A percentile compares a stretch with the other conserved stretches of the same genome.
Conservation (phyloP, 768 basidiomycete species). For the Rhizopogon sp. region DNA sequence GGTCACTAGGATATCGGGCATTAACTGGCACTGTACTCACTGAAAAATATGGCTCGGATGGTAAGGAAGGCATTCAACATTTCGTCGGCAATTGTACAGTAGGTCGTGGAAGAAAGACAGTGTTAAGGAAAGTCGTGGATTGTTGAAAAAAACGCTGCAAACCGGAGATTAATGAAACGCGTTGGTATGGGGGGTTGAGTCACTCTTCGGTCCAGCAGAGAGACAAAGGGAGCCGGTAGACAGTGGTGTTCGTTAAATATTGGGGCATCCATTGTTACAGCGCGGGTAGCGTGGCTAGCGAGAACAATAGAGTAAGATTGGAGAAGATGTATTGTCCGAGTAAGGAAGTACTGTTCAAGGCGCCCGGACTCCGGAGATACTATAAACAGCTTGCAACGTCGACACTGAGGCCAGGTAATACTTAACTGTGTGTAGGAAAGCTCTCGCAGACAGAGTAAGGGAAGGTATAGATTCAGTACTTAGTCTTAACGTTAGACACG, state of each 20-base stretch:
- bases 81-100: conserved; percentile 8
- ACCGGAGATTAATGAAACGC: background rate
- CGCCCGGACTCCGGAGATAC: too few relatives aligned
- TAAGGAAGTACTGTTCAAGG: conserved; percentile 15
- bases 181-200: conserved; percentile 6
- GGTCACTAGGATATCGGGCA: background rate
- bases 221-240: conserved; percentile 10
- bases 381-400: too few relatives aligned
- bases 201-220: conserved; percentile 14
- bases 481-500: too few relatives aligned
- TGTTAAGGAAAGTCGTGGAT: background rate
- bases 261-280: conserved; percentile 4
- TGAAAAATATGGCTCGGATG: conserved; percentile 51
- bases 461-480: too few relatives aligned
- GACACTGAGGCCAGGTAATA: too few relatives aligned
- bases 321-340: conserved; percentile 14
- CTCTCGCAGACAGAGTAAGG: too few relatives aligned
- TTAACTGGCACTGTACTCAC: conserved; percentile 30
- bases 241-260: conserved; percentile 9
- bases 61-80: conserved; percentile 54
- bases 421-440: too few relatives aligned
- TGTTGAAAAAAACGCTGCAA: background rate
- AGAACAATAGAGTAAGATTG: conserved; percentile 17
- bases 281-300: background rate
- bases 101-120: conserved; percentile 11